Evolutionary conservation across 2,329 filamentous ascomycete genomes (phyloP).

Genomic region (Aspergillus oerlinghausenensis): DNA sequence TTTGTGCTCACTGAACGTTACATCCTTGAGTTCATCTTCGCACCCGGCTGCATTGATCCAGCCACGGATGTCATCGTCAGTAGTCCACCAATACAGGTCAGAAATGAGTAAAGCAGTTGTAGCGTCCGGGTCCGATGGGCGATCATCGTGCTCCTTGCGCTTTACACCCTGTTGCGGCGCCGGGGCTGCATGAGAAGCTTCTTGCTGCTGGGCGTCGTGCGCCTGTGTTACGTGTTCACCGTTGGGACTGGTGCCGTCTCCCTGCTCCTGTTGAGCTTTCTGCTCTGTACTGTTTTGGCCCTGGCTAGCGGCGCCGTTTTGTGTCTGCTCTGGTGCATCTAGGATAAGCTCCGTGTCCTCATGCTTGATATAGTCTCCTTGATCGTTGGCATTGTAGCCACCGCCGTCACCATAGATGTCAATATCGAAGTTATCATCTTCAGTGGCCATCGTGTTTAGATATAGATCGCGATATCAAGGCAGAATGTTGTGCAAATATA

Average conservation of each 20-base stretch:
- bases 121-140: slow-evolving; percentile 55
- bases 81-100: slow-evolving; percentile 94
- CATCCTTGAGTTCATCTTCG: slow-evolving; percentile 81
- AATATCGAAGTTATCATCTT: slow-evolving; percentile 67
- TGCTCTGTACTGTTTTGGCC: slow-evolving; percentile 14
- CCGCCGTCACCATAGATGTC: slow-evolving; percentile 64
- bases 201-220: slow-evolving; percentile 16
- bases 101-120: slow-evolving; percentile 75
- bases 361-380: slow-evolving; percentile 43
- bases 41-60: slow-evolving; percentile 76
- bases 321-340: slow-evolving; percentile 32
- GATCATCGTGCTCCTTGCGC: slow-evolving; percentile 56
- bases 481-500: slow-evolving; percentile 32
- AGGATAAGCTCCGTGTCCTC: slow-evolving; percentile 39
- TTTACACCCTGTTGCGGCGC: slow-evolving; percentile 55
- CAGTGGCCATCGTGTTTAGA: slow-evolving; percentile 45
- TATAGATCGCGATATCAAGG: slow-evolving; percentile 25
- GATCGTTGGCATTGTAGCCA: slow-evolving; percentile 40
- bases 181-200: slow-evolving; percentile 16
- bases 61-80: slow-evolving; percentile 87
- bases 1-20: slow-evolving; percentile 97
- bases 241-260: slow-evolving; percentile 21
- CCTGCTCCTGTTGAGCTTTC: slow-evolving; percentile 21
- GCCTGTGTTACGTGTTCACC: slow-evolving; percentile 20
- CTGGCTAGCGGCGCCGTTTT: slow-evolving; percentile 19